Base-by-base conservation (phyloP, 2,329 filamentous ascomycete genomes). In the Alternaria sp. region DNA sequence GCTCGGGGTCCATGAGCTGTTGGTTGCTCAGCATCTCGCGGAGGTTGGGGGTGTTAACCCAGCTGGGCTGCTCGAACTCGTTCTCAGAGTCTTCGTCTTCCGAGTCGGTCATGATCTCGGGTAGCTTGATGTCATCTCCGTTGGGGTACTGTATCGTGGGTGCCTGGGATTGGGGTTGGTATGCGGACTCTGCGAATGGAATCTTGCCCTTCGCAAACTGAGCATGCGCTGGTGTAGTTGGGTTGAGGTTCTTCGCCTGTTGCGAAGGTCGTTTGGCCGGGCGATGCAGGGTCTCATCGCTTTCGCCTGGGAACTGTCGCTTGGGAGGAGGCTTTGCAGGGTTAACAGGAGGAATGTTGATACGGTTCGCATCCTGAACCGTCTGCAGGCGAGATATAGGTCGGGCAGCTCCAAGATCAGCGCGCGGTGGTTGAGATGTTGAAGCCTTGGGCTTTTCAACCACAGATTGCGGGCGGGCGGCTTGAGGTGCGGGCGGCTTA, bases 31-130 rank as follows among this genome's bases (percentile, higher is more conserved):
- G 87, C 59, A 93, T 87, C 57, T 88, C 85, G 17, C 90, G 88
- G 49, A 99, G 87, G 67, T 93, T 91, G 11, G 95, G 94, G 3
- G 93, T 93, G 75, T 97, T 91, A 5, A 93, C 93, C 96, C 96
- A 99, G 8, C 89, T 88, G 3, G 93, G 92, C 15, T 93, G 87
- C 57, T 82, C 83, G 74, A 92, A 89, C 32, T 86, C 86, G 13
- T 88, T 87, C 46, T 87, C 84, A 3, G 86, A 88, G 64, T 95
- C 91, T 52, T 95, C 91, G 62, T 97, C 93, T 73, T 97, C 94
- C 28, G 93, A 93, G 77, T 99, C 96, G 1, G 96, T 98, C 67
- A 93, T 89, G 71, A 99, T 98, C 71, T 99, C 96, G 0, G 96
- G 95, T 4, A 99, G 88, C 69, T 96, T 91, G 73, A 99, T 97